Base-by-base conservation (phyloP, 2,329 filamentous ascomycete species). In the Penicillium psychrosexuale region DNA sequence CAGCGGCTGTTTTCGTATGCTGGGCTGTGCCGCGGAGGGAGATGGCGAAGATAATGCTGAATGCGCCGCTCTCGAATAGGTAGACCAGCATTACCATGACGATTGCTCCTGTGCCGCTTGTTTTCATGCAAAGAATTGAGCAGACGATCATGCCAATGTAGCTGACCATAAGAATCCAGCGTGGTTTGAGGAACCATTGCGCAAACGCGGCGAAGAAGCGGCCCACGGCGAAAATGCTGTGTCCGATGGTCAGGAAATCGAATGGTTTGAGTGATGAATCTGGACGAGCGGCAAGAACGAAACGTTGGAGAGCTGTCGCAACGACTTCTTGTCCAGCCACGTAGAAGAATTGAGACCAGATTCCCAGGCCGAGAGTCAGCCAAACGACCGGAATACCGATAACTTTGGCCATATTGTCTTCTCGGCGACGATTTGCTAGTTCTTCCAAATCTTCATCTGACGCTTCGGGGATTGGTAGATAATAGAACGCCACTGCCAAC, bases 401-500 rank as follows among this genome's bases (percentile, higher is more conserved):
- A 8, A 80, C 63, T 43, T 69, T 75, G n/a, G 75, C 70, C 51
- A 72, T 72, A 57, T 83, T 79, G 30, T 77, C 78, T 22, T 76
- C 75, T 51, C 79, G 73, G 17, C 80, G 74, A 4, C 79, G 77
- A 57, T 80, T 78, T 24, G 80, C 78, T 4, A 82, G 72, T 46
- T 80, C 77, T 57, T 84, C 81, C 4, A 87, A 72, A 58, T 86
- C 83, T 15, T 79, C 77, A 61, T 85, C 83, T 1, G 82, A 82
- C 3, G 83, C 84, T 70, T 86, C 84, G 0, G 84, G 84, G 1
- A 87, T 73, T 2, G 83, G 83, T 1, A 85, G 71, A 60, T 86
- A 86, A 65, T 82, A 84, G 67, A 84, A 86, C 3, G 77, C 76
- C 9, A 85, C 74, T 1, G 84, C 84, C 12, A 87, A 73, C 3